phyloP scores from a whole-genome alignment of 768 basidiomycete species.

The Boletus rex-veris region DNA sequence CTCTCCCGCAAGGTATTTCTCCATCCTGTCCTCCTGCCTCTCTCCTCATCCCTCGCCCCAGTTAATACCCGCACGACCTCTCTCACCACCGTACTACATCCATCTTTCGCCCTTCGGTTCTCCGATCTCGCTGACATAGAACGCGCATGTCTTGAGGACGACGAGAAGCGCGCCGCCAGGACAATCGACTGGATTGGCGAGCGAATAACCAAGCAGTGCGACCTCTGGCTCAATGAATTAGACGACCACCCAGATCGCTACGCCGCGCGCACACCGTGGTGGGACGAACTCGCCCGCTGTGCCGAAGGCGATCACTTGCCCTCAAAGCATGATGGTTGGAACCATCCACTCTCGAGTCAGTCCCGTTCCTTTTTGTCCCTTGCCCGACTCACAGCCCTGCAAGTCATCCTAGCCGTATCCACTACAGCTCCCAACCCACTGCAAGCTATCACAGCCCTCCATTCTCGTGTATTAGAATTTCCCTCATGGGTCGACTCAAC shows the following conservation, averaged over 20 bases:
- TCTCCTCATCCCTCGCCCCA: slow-evolving; percentile 28
- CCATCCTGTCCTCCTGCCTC: not conserved
- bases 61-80: slow-evolving; percentile 79
- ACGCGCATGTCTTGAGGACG: slow-evolving; percentile 70
- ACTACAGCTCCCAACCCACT: slow-evolving; percentile 79
- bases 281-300: slow-evolving; percentile 79
- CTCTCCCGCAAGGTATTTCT: slow-evolving; percentile 68
- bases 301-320: slow-evolving; percentile 75
- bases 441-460: slow-evolving; percentile 73
- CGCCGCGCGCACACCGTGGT: slow-evolving; percentile 66
- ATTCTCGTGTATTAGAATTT: slow-evolving; percentile 61
- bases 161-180: slow-evolving; percentile 71
- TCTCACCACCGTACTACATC: slow-evolving; percentile 64
- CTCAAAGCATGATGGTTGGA: slow-evolving; percentile 74
- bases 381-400: slow-evolving; percentile 9
- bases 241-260: slow-evolving; percentile 45
- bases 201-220: slow-evolving; percentile 59
- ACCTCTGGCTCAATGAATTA: slow-evolving; percentile 69
- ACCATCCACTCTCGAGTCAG: slow-evolving; percentile 80
- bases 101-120: slow-evolving; percentile 73
- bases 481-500: slow-evolving; percentile 80
- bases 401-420: slow-evolving; percentile 80
- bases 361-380: slow-evolving; percentile 15
- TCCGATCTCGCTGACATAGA: slow-evolving; percentile 74
- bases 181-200: slow-evolving; percentile 86